These are phyloP conservation scores for Globisporangium echinulatum DNA, from an alignment of 352 stramenopile genomes.

Conservation along the genomic window DNA sequence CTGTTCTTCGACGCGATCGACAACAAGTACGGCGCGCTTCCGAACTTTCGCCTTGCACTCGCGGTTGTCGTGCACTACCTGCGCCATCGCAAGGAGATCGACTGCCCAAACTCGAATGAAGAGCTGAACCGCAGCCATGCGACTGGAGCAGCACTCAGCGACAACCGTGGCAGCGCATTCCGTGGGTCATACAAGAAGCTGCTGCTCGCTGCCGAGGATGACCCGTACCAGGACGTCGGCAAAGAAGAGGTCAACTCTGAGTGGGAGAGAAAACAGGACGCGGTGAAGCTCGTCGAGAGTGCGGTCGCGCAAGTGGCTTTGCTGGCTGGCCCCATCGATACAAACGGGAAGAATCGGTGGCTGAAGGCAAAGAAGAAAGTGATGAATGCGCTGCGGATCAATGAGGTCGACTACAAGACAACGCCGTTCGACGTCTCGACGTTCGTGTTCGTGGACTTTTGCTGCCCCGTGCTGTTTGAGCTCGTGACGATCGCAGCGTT, in stretches of 20 bases:
- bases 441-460: conserved; percentile 69
- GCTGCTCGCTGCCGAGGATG: conserved; percentile 37
- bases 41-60: conserved; percentile 68
- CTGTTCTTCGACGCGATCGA: conserved; percentile 71
- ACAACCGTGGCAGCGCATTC: not conserved
- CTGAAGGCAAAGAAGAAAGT: conserved; percentile 12
- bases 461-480: conserved; percentile 71
- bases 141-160: not conserved
- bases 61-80: conserved; percentile 78
- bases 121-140: too few relatives aligned
- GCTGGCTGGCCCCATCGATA: not conserved
- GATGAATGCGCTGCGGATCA: conserved; percentile 60
- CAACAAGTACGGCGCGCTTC: conserved; percentile 58
- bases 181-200: conserved; percentile 7
- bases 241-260: conserved; percentile 51
- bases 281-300: conserved; percentile 14
- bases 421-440: conserved; percentile 61
- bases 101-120: conserved; percentile 25
- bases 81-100: conserved; percentile 58
- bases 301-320: conserved; percentile 8
- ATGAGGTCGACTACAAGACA: conserved; percentile 45
- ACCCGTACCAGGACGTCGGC: conserved; percentile 46
- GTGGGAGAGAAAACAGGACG: conserved; percentile 26
- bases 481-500: conserved; percentile 39
- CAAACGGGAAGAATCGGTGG: not conserved